Conservation (phyloP, 1,139 yeast genomes). For the Magnusiomyces starmeri region DNA sequence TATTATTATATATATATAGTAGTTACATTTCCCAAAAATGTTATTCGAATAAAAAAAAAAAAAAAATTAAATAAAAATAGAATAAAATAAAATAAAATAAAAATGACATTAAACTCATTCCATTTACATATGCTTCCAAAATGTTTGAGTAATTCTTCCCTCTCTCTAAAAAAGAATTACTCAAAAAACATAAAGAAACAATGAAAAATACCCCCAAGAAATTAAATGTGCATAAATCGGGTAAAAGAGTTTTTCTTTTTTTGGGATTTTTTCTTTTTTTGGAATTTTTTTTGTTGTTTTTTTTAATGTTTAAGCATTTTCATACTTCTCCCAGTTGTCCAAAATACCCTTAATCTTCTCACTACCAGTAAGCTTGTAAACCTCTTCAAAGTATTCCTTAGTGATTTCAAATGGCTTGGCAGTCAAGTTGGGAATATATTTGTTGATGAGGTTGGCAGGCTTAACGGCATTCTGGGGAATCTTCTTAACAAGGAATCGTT, state of each 20-base stretch:
- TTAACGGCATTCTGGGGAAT: slow-evolving; percentile 91
- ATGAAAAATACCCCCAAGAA: too few species aligned
- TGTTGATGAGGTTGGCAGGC: slow-evolving; percentile 86
- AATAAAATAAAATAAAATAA: background rate
- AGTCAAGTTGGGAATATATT: slow-evolving; percentile 96
- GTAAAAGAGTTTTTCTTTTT: background rate
- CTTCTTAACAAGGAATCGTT: slow-evolving; percentile 93
- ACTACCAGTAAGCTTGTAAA: slow-evolving; percentile 82
- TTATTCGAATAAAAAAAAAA: background rate
- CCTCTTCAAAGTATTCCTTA: slow-evolving; percentile 94
- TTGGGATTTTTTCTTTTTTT: slow-evolving; percentile 1
- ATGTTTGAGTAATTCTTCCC: background rate
- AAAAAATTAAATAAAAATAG: background rate
- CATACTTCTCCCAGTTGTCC: slow-evolving; percentile 92
- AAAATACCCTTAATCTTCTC: slow-evolving; percentile 83
- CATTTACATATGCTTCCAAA: background rate
- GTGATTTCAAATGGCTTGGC: slow-evolving; percentile 95
- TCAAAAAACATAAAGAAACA: too few species aligned
- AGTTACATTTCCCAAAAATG: background rate
- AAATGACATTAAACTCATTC: background rate
- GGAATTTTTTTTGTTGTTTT: background rate
- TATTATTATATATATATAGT: background rate
- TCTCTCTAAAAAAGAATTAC: too few species aligned
- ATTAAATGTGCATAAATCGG: too few species aligned
- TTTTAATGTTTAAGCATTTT: slow-evolving; percentile 16